Evolutionary conservation across 768 basidiomycete genomes (phyloP), one percentile per base, ranked within the genome.

Genomic region (Termitomyces bulborhizus): DNA sequence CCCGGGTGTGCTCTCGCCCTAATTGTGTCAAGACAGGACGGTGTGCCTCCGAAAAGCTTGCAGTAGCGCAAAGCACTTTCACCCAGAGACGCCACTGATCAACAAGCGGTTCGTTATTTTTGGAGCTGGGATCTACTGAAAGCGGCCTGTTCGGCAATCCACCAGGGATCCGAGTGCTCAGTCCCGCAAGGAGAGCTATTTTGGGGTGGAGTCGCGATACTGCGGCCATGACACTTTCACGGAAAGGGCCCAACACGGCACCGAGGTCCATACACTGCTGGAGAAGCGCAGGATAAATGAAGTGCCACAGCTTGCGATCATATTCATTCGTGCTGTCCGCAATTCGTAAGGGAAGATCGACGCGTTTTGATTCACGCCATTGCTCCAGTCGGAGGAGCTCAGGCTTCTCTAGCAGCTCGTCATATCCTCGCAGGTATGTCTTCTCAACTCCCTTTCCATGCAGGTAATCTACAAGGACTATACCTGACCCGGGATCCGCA

Each of bases 71-170:
- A n/a, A 96, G 76, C 21, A 88, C 77, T 58, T 89, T 89, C 51
- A 92, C 76, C 91, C 91, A 93, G 21, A 84, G 71, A 56, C 86
- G 79, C 91, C 91, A 93, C 68, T 93, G 90, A 42, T 85, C 82
- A 32, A 90, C 76, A 18, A 82, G 66, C 15, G 66, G 65, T 63
- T 75, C 82, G 61, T 84, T 83, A 6, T 89, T 88, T 49, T 77
- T 81, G 26, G 73, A 62, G 0, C 85, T 83, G 48, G 74, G 76
- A 46, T 85, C 85, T 1, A 65, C 57, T 12, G 65, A 62, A 42
- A 69, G 66, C 3, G 68, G 65, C 16, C 82, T 77, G 40, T 69
- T 68, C 15, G 78, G 63, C 18, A 76, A 69, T 45, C 76, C 73
- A 13, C 73, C 63, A n/a, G 83, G 81, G 31, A 79, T 73, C 29